These are phyloP conservation scores for Apiotrichum gamsii DNA, from an alignment of 1,284 basidiomycete genomes.

Conservation along the genomic window DNA sequence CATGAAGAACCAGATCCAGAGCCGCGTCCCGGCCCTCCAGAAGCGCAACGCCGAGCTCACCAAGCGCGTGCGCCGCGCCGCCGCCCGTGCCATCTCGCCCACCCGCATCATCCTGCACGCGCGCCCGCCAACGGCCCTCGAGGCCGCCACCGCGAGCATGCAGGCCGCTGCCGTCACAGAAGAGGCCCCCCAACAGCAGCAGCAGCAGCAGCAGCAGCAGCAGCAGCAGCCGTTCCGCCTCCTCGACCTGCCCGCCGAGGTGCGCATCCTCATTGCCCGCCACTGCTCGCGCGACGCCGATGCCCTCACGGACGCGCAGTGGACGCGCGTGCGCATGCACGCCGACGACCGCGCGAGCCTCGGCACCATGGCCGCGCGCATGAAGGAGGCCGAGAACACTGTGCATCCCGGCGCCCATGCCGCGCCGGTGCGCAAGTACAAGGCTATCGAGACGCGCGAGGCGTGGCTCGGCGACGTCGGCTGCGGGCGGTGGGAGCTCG, in stretches of 20 bases:
- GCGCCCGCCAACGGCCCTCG: constrained; percentile 12
- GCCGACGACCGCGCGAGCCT: constrained; percentile 23
- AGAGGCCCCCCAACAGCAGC: not conserved
- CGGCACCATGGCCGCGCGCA: constrained; percentile 6
- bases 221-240: constrained; percentile 21
- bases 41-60: constrained; percentile 35
- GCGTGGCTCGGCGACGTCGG: constrained; percentile 29
- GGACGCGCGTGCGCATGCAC: constrained; percentile 24
- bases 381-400: not conserved
- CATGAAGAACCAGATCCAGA: constrained; percentile 22
- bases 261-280: constrained; percentile 31
- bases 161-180: constrained; percentile 2
- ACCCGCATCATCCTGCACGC: constrained; percentile 38
- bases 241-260: constrained; percentile 37
- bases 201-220: no score
- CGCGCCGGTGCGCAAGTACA: constrained; percentile 6
- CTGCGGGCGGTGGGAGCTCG: constrained; percentile 39
- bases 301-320: constrained; percentile 37
- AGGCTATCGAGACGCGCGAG: constrained; percentile 18
- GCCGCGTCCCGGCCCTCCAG: constrained; percentile 27
- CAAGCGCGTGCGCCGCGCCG: constrained; percentile 24
- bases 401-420: no score
- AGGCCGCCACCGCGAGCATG: constrained; percentile 23
- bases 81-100: constrained; percentile 19
- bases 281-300: constrained; percentile 28